phyloP scores from a whole-genome alignment of 2,329 filamentous ascomycete genomes.

The Colletotrichum tamarilloi region DNA sequence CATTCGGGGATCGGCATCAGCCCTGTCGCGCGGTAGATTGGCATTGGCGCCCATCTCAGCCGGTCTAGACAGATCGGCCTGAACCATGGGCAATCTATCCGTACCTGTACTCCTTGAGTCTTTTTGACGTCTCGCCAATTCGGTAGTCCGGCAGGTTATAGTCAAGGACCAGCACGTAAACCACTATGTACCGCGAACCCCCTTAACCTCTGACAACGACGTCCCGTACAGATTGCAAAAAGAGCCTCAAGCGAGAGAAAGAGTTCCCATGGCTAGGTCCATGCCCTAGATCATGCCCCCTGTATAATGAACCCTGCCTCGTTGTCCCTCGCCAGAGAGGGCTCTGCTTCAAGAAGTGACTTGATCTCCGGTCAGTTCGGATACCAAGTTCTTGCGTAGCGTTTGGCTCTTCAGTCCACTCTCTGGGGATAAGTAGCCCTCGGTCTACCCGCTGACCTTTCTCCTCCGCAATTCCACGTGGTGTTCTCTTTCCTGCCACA shows the following conservation, averaged over 20 bases:
- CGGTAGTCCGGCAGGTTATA: constrained; percentile 6
- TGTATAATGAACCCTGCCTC: not conserved
- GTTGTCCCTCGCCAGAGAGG: not conserved
- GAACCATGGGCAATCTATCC: not conserved
- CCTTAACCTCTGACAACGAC: constrained; percentile 1
- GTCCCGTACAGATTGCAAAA: not conserved
- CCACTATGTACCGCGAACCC: not conserved
- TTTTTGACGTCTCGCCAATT: not conserved
- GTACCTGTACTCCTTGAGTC: not conserved
- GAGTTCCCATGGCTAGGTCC: not conserved
- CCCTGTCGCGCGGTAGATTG: constrained; percentile 7
- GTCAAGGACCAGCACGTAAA: constrained; percentile 15
- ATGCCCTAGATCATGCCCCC: no score
- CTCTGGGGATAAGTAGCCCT: not conserved
- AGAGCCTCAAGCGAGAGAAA: not conserved
- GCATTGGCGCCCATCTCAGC: not conserved
- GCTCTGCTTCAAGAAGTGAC: not conserved
- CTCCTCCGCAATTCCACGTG: not conserved
- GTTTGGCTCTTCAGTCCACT: not conserved
- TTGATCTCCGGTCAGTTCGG: not conserved
- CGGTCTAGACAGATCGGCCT: not conserved
- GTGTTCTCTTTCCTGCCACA: constrained; percentile 1
- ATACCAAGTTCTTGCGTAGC: not conserved
- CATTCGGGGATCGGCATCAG: not conserved
- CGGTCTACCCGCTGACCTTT: not conserved